Conservation (phyloP, 169 alveolate species). For the Cryptosporidium parvum region DNA sequence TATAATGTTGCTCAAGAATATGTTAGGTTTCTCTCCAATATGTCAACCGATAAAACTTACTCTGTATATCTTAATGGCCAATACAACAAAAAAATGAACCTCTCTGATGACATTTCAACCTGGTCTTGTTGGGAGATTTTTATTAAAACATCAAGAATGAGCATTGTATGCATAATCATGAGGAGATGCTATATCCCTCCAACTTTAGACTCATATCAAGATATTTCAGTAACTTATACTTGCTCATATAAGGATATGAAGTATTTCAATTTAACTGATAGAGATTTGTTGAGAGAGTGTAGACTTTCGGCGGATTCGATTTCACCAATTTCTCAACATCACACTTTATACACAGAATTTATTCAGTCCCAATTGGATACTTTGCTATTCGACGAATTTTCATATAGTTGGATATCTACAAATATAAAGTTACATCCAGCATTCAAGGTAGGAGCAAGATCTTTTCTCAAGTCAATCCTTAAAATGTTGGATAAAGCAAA, state of each 20-base stretch:
- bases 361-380: constrained; percentile 65
- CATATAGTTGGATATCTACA: constrained; percentile 57
- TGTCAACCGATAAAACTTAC: constrained; percentile 17
- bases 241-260: constrained; percentile 68
- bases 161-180: constrained; percentile 59
- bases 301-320: constrained; percentile 56
- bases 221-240: constrained; percentile 40
- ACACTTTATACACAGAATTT: constrained; percentile 45
- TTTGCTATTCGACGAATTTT: constrained; percentile 57
- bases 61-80: constrained; percentile 30
- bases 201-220: constrained; percentile 68
- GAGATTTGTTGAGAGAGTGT: constrained; percentile 68
- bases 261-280: constrained; percentile 32
- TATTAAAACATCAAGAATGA: constrained; percentile 34
- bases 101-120: constrained; percentile 69
- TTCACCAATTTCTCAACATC: constrained; percentile 72
- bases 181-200: constrained; percentile 71
- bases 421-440: constrained; percentile 58
- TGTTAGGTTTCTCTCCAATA: constrained; percentile 38
- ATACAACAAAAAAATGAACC: constrained; percentile 60
- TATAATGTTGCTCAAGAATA: constrained; percentile 54
- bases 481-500: constrained; percentile 49
- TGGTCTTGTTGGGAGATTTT: constrained; percentile 72
- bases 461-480: constrained; percentile 50
- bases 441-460: constrained; percentile 47